Conservation (phyloP, 2,329 filamentous ascomycete species). For the Phialemoniopsis sp. region DNA sequence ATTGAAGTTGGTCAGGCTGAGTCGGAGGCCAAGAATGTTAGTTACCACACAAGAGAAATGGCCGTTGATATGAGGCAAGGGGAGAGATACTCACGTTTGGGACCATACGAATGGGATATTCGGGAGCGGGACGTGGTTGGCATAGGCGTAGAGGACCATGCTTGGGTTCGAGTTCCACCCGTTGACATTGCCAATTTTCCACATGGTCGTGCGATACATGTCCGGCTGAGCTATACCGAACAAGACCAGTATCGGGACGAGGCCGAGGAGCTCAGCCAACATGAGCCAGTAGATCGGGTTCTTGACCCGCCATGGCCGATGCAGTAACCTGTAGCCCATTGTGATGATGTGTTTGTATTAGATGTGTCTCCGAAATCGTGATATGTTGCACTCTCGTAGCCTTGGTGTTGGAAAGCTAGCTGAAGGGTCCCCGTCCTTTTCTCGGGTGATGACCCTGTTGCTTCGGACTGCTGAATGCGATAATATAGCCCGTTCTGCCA, state of each 20-base stretch:
- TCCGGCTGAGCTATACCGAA: constrained; percentile 72
- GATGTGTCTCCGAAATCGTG: no score
- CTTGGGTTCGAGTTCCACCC: constrained; percentile 72
- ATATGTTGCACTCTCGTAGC: no score
- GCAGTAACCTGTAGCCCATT: constrained; percentile 52
- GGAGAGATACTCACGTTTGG: constrained; percentile 54
- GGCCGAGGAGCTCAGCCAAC: constrained; percentile 60
- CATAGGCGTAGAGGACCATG: constrained; percentile 67
- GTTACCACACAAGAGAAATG: no score
- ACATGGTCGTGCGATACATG: constrained; percentile 67
- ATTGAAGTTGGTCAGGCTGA: constrained; percentile 70
- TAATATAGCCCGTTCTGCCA: no score
- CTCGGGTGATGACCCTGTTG: no score
- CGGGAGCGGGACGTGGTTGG: constrained; percentile 62
- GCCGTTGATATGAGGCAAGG: no score
- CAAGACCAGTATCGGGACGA: constrained; percentile 63
- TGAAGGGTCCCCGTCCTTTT: no score
- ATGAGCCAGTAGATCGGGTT: constrained; percentile 60
- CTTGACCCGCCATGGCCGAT: constrained; percentile 53
- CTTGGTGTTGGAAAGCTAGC: no score
- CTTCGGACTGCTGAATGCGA: no score
- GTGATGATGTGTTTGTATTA: constrained; percentile 1
- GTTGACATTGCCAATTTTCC: constrained; percentile 66
- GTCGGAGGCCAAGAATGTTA: no score
- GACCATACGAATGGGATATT: constrained; percentile 70